Conservation (phyloP, 768 basidiomycete genomes). For the Macrolepiota fuliginosa region DNA sequence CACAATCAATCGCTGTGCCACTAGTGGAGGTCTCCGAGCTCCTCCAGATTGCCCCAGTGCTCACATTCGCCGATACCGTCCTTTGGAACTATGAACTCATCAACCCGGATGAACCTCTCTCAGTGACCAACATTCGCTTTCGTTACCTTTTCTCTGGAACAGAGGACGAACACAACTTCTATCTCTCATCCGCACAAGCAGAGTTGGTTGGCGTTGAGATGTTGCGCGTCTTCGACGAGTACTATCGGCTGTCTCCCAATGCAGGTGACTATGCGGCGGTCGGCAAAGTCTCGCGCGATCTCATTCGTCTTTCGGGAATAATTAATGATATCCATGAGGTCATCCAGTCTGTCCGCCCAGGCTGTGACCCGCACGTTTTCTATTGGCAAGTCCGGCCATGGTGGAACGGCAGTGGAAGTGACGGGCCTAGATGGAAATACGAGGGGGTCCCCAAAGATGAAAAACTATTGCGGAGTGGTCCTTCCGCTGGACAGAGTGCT, state of each 20-base stretch:
- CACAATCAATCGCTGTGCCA: constrained; percentile 74
- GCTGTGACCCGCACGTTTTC: constrained; percentile 83
- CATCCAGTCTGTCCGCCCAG: constrained; percentile 64
- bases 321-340: constrained; percentile 74
- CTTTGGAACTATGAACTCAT: constrained; percentile 85
- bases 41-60: constrained; percentile 86
- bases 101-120: constrained; percentile 54
- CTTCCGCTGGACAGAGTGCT: constrained; percentile 92
- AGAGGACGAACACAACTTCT: constrained; percentile 84
- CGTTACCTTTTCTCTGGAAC: constrained; percentile 80
- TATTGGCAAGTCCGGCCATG: constrained; percentile 91
- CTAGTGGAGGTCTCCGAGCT: constrained; percentile 70
- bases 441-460: constrained; percentile 66
- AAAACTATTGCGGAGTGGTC: constrained; percentile 73
- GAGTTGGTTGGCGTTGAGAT: constrained; percentile 88
- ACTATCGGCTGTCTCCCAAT: constrained; percentile 67
- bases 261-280: constrained; percentile 58
- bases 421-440: constrained; percentile 68
- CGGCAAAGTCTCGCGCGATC: constrained; percentile 69
- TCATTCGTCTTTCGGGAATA: constrained; percentile 61
- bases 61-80: constrained; percentile 96
- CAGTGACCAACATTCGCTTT: constrained; percentile 73
- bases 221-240: constrained; percentile 84
- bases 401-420: constrained; percentile 81
- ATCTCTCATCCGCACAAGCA: constrained; percentile 76